phyloP scores from a whole-genome alignment of 805 yeast genomes.

The Spathaspora sp. region DNA sequence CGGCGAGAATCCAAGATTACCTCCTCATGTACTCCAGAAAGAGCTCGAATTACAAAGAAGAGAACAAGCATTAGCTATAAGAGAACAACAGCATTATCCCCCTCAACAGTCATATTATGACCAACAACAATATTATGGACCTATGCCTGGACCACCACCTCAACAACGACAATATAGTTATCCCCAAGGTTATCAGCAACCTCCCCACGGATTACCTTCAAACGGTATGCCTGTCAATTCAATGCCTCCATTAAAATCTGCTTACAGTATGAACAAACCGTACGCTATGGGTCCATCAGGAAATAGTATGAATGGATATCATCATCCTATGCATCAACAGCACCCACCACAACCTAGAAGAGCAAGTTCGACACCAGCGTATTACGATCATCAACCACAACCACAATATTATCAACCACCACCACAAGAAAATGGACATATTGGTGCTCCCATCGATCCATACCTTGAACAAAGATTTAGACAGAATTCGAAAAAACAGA shows the following conservation, averaged over 20 bases:
- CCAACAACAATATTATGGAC: constrained; percentile 2
- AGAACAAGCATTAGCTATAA: constrained; percentile 20
- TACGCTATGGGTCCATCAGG: not conserved
- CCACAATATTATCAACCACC: constrained; percentile 5
- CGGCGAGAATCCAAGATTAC: constrained; percentile 4
- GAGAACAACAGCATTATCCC: constrained; percentile 13
- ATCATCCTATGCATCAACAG: not conserved
- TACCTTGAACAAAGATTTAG: constrained; percentile 21
- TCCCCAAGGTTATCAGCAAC: constrained; percentile 29
- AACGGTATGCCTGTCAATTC: not conserved
- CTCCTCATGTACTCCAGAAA: constrained; percentile 15
- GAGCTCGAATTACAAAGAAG: constrained; percentile 24
- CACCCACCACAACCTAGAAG: constrained; percentile 6
- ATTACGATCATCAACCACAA: constrained; percentile 6
- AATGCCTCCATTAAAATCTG: constrained; percentile 6
- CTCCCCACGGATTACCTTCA: constrained; percentile 28
- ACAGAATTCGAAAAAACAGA: constrained; percentile 18
- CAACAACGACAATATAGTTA: constrained; percentile 3
- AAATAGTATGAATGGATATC: not conserved
- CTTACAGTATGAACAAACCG: not conserved
- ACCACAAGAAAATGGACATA: constrained; percentile 11
- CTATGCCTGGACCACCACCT: constrained; percentile 1
- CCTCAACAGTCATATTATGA: constrained; percentile 4
- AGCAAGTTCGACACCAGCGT: constrained; percentile 5
- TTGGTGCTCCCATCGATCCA: constrained; percentile 24